These are phyloP conservation scores for Argentina anserina DNA, from an alignment of 306 rosid genomes.

Conservation along the genomic window DNA sequence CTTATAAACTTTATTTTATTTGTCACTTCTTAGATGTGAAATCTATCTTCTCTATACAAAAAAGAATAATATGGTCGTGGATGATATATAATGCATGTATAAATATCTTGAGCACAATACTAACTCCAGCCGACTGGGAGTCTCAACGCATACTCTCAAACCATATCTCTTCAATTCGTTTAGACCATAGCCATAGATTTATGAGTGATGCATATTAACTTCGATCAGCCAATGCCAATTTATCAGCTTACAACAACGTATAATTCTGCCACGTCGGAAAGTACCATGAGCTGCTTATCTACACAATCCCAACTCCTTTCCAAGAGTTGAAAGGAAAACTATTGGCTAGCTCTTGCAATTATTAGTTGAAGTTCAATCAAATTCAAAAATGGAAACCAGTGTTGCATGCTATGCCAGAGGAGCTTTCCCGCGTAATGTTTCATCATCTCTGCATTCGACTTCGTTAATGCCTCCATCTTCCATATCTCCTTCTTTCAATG, in stretches of 20 bases:
- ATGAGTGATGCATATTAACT: constrained; percentile 25
- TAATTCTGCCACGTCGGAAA: constrained; percentile 13
- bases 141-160: neutral
- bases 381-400: constrained; percentile 25
- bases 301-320: constrained; percentile 17
- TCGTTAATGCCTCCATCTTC: constrained; percentile 27
- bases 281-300: constrained; percentile 12
- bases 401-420: constrained; percentile 28
- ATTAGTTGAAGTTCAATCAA: neutral
- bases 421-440: constrained; percentile 20
- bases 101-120: neutral
- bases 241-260: constrained; percentile 1
- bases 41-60: too few species aligned
- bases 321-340: constrained; percentile 1
- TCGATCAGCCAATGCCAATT: neutral
- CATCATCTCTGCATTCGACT: constrained; percentile 29
- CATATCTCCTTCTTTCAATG: constrained; percentile 34
- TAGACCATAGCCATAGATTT: constrained; percentile 27
- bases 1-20: too few species aligned
- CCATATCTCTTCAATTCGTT: constrained; percentile 16
- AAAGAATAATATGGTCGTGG: neutral
- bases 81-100: neutral
- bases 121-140: neutral
- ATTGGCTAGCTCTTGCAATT: neutral
- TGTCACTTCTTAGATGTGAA: too few species aligned